These are phyloP conservation scores for Fusarium goolgardi DNA, from an alignment of 2,329 filamentous ascomycete species.

Conservation along the genomic window DNA sequence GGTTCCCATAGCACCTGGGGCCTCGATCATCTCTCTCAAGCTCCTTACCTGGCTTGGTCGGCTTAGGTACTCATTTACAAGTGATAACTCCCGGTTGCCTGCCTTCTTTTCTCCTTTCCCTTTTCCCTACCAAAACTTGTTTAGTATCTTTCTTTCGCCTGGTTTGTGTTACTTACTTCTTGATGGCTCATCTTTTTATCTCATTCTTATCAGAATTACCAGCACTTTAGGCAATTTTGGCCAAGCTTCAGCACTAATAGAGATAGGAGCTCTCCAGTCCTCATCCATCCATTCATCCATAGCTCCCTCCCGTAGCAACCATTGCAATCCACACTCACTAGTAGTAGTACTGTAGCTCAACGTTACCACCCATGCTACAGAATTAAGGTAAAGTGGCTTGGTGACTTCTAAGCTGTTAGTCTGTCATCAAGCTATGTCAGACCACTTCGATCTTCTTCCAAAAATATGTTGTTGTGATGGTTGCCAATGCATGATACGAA, in stretches of 20 bases:
- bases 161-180: background rate
- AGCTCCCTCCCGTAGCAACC: constrained; percentile 18
- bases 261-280: constrained; percentile 1
- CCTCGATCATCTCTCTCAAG: background rate
- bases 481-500: background rate
- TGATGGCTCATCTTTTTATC: background rate
- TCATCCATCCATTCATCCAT: background rate
- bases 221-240: background rate
- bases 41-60: constrained; percentile 8
- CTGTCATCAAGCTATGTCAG: background rate
- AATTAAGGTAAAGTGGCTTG: background rate
- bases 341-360: constrained; percentile 13
- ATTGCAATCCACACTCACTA: constrained; percentile 14
- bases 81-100: constrained; percentile 4
- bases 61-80: constrained; percentile 14
- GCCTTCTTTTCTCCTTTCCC: constrained; percentile 9
- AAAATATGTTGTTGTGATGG: background rate
- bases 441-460: background rate
- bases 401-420: background rate
- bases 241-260: constrained; percentile 7
- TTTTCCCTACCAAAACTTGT: background rate
- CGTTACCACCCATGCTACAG: constrained; percentile 7
- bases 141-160: background rate
- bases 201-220: background rate
- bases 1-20: constrained; percentile 18